These are phyloP conservation scores for Daedalea quercina DNA, from an alignment of 768 basidiomycete genomes.

Conservation along the genomic window DNA sequence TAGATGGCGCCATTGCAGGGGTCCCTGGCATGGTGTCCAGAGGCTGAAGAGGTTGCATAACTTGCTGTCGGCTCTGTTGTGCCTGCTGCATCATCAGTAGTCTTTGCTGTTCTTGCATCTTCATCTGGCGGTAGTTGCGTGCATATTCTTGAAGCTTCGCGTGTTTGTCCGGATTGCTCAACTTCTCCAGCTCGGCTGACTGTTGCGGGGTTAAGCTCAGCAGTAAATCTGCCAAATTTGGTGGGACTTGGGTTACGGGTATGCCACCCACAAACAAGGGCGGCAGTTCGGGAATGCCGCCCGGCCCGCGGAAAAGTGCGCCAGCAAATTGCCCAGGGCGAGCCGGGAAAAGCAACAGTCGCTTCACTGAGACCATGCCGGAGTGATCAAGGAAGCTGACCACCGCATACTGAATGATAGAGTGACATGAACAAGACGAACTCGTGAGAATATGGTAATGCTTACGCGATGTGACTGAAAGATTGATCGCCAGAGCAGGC, in stretches of 20 bases:
- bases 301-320: constrained; percentile 40
- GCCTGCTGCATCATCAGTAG: background rate
- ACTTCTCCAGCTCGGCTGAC: background rate
- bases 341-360: constrained; percentile 42
- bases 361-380: constrained; percentile 33
- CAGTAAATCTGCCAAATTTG: constrained; percentile 8
- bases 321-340: constrained; percentile 29
- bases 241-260: background rate
- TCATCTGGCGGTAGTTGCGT: constrained; percentile 1
- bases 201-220: constrained; percentile 6
- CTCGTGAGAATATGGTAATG: background rate
- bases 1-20: background rate
- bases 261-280: constrained; percentile 12
- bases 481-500: constrained; percentile 35
- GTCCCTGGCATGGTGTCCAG: background rate
- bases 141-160: too few species aligned
- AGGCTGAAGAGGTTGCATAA: background rate
- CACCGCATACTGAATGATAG: constrained; percentile 39
- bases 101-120: constrained; percentile 6
- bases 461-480: constrained; percentile 39
- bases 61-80: background rate
- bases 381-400: constrained; percentile 42
- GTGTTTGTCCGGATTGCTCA: too few species aligned
- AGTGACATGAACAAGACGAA: background rate
- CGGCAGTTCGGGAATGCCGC: constrained; percentile 46